These are phyloP conservation scores for Solanum gandarillasii DNA, from an alignment of 257 asterid species.

Conservation along the genomic window DNA sequence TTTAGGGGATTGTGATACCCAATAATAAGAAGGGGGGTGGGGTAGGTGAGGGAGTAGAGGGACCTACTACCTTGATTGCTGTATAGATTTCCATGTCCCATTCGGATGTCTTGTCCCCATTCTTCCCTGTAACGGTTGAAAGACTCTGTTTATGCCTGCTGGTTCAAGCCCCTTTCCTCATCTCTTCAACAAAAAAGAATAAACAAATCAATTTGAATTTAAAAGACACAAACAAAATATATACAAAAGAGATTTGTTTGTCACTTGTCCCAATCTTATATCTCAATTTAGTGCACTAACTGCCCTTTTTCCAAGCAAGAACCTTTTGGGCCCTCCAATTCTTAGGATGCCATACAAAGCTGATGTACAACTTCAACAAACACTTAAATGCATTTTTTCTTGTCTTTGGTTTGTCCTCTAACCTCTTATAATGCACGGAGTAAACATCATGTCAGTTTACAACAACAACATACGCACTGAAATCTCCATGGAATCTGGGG, in stretches of 20 bases:
- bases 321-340: background rate
- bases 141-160: background rate
- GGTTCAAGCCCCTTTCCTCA: constrained; percentile 1
- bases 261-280: background rate
- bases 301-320: background rate
- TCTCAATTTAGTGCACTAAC: background rate
- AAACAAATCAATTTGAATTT: background rate
- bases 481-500: background rate
- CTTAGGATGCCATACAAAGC: background rate
- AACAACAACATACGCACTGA: background rate
- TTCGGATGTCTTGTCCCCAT: background rate
- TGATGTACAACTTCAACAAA: background rate
- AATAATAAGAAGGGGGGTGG: background rate
- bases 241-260: background rate
- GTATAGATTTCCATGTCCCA: constrained; percentile 18
- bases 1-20: background rate
- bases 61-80: constrained; percentile 12
- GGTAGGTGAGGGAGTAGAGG: background rate
- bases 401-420: background rate
- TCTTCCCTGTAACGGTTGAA: background rate
- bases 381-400: background rate
- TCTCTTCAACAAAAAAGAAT: background rate
- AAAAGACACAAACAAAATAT: background rate
- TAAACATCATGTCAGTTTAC: background rate
- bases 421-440: background rate